Evolutionary conservation across 108 stramenopile genomes (phyloP), one percentile per base, ranked within the genome.

Genomic region (Fragilaria radians): DNA sequence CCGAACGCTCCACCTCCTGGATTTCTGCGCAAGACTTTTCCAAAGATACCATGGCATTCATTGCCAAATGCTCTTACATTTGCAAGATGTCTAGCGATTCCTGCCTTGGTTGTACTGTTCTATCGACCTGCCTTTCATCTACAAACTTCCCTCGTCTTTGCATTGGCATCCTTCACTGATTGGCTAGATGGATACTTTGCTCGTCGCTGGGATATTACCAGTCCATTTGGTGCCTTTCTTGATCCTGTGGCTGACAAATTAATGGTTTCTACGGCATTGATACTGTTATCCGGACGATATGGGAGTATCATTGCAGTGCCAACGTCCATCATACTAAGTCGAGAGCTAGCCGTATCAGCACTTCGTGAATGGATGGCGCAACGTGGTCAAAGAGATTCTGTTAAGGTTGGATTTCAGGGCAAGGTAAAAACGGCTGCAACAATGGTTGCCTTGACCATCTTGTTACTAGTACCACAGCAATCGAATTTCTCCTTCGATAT

Each of bases 171-270:
- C 31, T 46, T 87, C 5, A 98, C 95, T 5, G 97, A 96, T 74
- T 95, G 80, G 75, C 64, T 95, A 28, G 97, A 98, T 71, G 97
- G 97, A 3, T 95, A 70, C 74, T 75, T 95, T 32, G 97, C 91
- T 5, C 63, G 92, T 45, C 59, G 85, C 25, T 94, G 86, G 91
- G 80, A 87, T 50, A 64, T 86, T 27, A 68, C 76, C 25, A 81
- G 77, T 31, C 63, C 82, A 5, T 91, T 96, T 70, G 97, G 97
- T 4, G 95, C 95, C 19, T 98, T 98, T 72, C 65, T 98, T 52
- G 97, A 98, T 72, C 97, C 97, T 22, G 97, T 98, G 5, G 96
- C 95, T 0, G 97, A 98, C 68, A 98, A 98, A 72, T 74, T 98
- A 21, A 92, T 95, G 91, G 97, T 98, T 1, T 73, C 82, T 17